These are phyloP conservation scores for Monilinia fructicola DNA, from an alignment of 2,329 filamentous ascomycete species.

Conservation along the genomic window DNA sequence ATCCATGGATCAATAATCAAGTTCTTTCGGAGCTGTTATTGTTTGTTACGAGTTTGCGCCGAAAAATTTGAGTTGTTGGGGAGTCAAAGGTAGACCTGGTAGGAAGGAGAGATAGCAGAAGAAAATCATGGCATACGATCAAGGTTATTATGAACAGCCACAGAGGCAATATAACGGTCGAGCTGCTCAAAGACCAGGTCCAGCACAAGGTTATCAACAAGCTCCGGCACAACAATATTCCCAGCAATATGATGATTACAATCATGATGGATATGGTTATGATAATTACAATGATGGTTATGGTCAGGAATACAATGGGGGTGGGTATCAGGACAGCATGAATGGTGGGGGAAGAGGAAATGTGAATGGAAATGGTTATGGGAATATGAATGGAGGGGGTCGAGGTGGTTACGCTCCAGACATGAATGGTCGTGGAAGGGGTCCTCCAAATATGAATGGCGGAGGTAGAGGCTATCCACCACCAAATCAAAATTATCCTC, in stretches of 20 bases:
- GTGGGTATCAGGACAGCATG: conserved; percentile 36
- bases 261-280: conserved; percentile 38
- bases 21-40: neutral
- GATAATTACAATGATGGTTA: conserved; percentile 36
- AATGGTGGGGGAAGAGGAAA: conserved; percentile 35
- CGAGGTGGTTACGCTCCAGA: conserved; percentile 33
- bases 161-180: conserved; percentile 38
- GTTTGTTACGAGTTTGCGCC: conserved; percentile 15
- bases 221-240: conserved; percentile 52
- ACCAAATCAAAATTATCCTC: conserved; percentile 36
- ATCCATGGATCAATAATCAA: conserved; percentile 9
- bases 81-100: neutral
- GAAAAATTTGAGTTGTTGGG: neutral
- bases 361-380: conserved; percentile 28
- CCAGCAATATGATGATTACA: conserved; percentile 47
- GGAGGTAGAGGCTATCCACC: conserved; percentile 32
- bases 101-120: conserved; percentile 1
- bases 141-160: conserved; percentile 37
- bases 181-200: conserved; percentile 34
- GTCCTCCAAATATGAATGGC: conserved; percentile 22
- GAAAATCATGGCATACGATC: conserved; percentile 39
- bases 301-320: conserved; percentile 34
- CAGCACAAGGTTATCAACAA: conserved; percentile 36
- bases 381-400: conserved; percentile 27
- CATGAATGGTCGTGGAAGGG: conserved; percentile 36